Evolutionary conservation across 1,284 basidiomycete species (phyloP).

Genomic region (Trichosporon sp.): DNA sequence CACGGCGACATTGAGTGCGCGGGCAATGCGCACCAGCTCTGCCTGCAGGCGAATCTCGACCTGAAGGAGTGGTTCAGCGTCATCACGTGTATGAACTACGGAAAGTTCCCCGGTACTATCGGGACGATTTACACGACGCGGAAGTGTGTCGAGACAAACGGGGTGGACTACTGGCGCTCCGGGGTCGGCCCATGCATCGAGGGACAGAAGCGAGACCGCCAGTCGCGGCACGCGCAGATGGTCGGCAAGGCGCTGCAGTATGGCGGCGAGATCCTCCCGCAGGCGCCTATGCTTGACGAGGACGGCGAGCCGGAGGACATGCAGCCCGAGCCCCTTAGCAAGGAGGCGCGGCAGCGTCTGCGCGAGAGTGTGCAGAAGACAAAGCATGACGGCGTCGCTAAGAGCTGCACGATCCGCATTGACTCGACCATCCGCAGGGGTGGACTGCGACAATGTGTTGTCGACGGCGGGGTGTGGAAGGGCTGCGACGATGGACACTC

Average conservation of each 20-base stretch:
- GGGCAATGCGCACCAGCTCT: constrained; percentile 82
- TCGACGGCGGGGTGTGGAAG: constrained; percentile 72
- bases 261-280: constrained; percentile 11
- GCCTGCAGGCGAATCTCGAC: constrained; percentile 60
- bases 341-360: constrained; percentile 59
- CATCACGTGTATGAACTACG: constrained; percentile 73
- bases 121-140: constrained; percentile 68
- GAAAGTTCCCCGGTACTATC: constrained; percentile 64
- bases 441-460: constrained; percentile 69
- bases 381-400: constrained; percentile 65
- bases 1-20: constrained; percentile 75
- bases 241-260: neutral
- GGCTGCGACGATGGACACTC: constrained; percentile 78
- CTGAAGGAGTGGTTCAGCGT: constrained; percentile 68
- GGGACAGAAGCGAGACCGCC: constrained; percentile 29
- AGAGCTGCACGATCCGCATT: constrained; percentile 82
- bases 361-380: constrained; percentile 64
- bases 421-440: constrained; percentile 52
- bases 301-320: constrained; percentile 28
- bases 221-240: constrained; percentile 19
- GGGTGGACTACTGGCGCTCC: constrained; percentile 68
- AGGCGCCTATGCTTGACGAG: neutral
- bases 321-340: constrained; percentile 61
- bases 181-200: constrained; percentile 65
- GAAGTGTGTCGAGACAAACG: constrained; percentile 66